phyloP scores from a whole-genome alignment of 805 yeast species.

The Kodamaea laetipori region DNA sequence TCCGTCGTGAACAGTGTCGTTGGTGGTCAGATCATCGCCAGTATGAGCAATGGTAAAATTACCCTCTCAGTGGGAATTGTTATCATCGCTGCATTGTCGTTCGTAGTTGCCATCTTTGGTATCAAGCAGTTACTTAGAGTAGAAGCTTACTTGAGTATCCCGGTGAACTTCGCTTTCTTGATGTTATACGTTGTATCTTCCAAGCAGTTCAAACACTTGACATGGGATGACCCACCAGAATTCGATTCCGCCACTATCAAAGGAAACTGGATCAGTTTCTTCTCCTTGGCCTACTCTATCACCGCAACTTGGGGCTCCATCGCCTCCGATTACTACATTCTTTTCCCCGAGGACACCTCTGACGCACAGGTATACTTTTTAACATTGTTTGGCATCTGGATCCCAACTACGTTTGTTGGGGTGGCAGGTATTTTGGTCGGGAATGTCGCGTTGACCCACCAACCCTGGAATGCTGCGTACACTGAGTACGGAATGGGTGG shows the following conservation, averaged over 20 bases:
- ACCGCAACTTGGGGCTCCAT: constrained; percentile 90
- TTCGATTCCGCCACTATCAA: constrained; percentile 42
- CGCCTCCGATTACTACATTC: constrained; percentile 80
- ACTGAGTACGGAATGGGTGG: constrained; percentile 36
- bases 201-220: constrained; percentile 44
- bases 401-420: constrained; percentile 44
- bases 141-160: constrained; percentile 67
- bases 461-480: constrained; percentile 37
- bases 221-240: constrained; percentile 36
- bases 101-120: constrained; percentile 75
- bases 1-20: constrained; percentile 86
- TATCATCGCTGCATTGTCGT: constrained; percentile 63
- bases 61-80: constrained; percentile 76
- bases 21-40: constrained; percentile 79
- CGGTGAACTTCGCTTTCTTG: constrained; percentile 66
- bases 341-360: constrained; percentile 73
- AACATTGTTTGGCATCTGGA: constrained; percentile 64
- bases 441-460: constrained; percentile 32
- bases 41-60: constrained; percentile 63
- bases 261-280: constrained; percentile 75
- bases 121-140: constrained; percentile 68
- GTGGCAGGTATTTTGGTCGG: constrained; percentile 33
- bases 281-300: constrained; percentile 71
- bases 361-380: constrained; percentile 54
- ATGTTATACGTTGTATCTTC: constrained; percentile 66